A percentile compares a stretch with the other conserved stretches of the same genome.
Conservation (phyloP, 257 asterid genomes). For the Scutellaria barbata region DNA sequence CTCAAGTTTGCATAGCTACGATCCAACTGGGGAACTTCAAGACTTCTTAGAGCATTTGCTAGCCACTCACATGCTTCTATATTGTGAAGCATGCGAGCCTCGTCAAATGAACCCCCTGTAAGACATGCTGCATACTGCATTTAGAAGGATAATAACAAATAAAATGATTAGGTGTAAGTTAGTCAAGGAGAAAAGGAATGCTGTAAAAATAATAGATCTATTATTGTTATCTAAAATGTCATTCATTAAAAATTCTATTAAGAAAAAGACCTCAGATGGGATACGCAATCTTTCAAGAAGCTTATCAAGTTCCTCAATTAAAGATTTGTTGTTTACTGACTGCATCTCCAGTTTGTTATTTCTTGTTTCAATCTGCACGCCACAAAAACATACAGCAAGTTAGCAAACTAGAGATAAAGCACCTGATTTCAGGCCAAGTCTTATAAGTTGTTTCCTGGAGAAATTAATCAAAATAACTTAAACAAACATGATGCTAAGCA, state of each 20-base stretch:
- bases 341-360: constrained; percentile 99
- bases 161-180: constrained; percentile 26
- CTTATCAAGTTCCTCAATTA: constrained; percentile 93
- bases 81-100: constrained; percentile 91
- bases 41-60: constrained; percentile 68
- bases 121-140: constrained; percentile 83
- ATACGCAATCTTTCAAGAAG: constrained; percentile 86
- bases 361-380: constrained; percentile 91
- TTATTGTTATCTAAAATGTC: constrained; percentile 17
- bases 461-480: constrained; percentile 24
- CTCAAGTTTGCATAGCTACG: constrained; percentile 72
- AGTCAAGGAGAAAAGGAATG: neutral
- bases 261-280: constrained; percentile 83
- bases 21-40: constrained; percentile 85
- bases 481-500: constrained; percentile 16
- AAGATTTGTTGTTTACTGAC: constrained; percentile 84
- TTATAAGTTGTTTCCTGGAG: neutral
- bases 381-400: constrained; percentile 34
- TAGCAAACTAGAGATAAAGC: constrained; percentile 35
- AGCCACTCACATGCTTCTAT: constrained; percentile 99
- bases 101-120: constrained; percentile 93
- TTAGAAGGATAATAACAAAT: constrained; percentile 37
- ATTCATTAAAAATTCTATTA: constrained; percentile 28
- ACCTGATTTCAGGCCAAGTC: constrained; percentile 6
- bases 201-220: constrained; percentile 24